phyloP scores from a whole-genome alignment of 2,329 filamentous ascomycete genomes.

The Fusarium torreyae region DNA sequence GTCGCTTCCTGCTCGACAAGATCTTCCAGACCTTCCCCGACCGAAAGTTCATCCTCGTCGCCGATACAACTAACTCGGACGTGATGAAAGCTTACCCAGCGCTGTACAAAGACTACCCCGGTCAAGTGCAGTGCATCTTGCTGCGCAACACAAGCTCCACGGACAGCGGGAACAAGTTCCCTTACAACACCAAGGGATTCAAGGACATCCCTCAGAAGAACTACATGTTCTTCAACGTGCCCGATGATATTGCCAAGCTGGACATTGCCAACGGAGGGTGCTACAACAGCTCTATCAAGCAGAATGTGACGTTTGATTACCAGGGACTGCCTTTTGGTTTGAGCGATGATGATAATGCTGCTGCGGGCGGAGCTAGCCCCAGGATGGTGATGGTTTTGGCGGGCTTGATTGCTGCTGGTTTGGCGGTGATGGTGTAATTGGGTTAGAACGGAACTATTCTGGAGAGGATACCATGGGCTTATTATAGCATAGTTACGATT shows the following conservation, averaged over 20 bases:
- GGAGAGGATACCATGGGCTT: neutral
- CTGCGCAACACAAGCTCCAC: slow-evolving; percentile 82
- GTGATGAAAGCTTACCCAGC: slow-evolving; percentile 77
- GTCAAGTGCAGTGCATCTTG: slow-evolving; percentile 83
- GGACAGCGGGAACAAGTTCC: slow-evolving; percentile 76
- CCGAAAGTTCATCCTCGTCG: slow-evolving; percentile 82
- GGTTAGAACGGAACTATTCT: neutral
- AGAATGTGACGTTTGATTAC: slow-evolving; percentile 80
- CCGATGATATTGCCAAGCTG: slow-evolving; percentile 76
- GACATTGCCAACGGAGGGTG: slow-evolving; percentile 80
- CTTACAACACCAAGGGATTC: slow-evolving; percentile 82
- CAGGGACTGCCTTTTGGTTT: slow-evolving; percentile 71
- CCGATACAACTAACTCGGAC: slow-evolving; percentile 83
- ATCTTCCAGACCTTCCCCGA: slow-evolving; percentile 82
- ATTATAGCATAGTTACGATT: slow-evolving; percentile 17
- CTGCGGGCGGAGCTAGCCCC: slow-evolving; percentile 43
- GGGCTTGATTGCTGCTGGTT: slow-evolving; percentile 35
- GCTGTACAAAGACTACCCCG: slow-evolving; percentile 76
- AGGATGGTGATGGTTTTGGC: slow-evolving; percentile 38
- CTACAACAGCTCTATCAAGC: slow-evolving; percentile 73
- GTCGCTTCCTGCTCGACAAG: slow-evolving; percentile 77
- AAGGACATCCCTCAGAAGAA: slow-evolving; percentile 73
- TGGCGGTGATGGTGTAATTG: slow-evolving; percentile 45
- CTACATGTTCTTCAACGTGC: slow-evolving; percentile 86
- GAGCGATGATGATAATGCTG: slow-evolving; percentile 53